phyloP scores from a whole-genome alignment of 1,284 basidiomycete species.

The Nidula niveotomentosa region DNA sequence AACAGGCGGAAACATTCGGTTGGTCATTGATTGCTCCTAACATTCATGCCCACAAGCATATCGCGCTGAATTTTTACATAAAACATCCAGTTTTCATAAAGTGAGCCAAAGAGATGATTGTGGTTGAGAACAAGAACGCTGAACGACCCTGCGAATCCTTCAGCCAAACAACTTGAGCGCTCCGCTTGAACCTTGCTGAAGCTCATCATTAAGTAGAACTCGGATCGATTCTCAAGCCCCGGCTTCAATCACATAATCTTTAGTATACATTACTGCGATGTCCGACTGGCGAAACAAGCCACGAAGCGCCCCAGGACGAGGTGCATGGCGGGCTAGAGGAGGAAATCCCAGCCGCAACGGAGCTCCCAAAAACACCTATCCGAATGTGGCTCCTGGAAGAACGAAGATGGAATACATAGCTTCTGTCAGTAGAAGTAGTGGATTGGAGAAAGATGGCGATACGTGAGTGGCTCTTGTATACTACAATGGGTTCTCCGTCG shows the following conservation, averaged over 20 bases:
- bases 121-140: no score
- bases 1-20: no score
- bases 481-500: slow-evolving; percentile 10
- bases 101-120: no score
- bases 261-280: slow-evolving; percentile 2
- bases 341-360: not conserved
- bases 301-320: not conserved
- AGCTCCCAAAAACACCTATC: not conserved
- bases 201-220: no score
- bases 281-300: slow-evolving; percentile 6
- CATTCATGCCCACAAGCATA: no score
- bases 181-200: not conserved
- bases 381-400: not conserved
- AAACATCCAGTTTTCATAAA: no score
- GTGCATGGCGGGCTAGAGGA: slow-evolving; percentile 2
- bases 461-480: slow-evolving; percentile 46
- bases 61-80: no score
- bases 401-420: slow-evolving; percentile 56
- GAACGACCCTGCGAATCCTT: no score
- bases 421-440: slow-evolving; percentile 72
- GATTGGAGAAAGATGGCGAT: slow-evolving; percentile 68
- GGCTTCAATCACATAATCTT: not conserved
- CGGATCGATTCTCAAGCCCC: not conserved
- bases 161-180: no score
- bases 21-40: no score